These are phyloP conservation scores for Sporisorium scitamineum DNA, from an alignment of 1,284 basidiomycete genomes.

Conservation along the genomic window DNA sequence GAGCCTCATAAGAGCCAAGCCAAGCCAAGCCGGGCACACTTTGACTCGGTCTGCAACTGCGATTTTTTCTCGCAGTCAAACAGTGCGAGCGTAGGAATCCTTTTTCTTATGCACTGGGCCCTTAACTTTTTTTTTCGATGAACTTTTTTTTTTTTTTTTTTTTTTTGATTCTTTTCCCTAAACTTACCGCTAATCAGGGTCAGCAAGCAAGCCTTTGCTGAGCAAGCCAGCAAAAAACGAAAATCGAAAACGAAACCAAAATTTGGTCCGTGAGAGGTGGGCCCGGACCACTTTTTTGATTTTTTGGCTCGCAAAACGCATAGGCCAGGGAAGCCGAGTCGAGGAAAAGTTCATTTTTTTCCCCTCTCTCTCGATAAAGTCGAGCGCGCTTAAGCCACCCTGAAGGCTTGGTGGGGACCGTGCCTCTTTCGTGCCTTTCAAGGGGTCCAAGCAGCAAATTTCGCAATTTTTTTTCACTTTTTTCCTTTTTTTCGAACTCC, in stretches of 20 bases:
- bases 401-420: not conserved
- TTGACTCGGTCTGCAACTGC: conserved; percentile 4
- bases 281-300: conserved; percentile 5
- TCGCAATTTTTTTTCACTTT: not conserved
- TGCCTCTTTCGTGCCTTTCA: not conserved
- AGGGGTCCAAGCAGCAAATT: conserved; percentile 1
- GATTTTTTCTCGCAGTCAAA: conserved; percentile 6
- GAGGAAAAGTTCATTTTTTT: not conserved
- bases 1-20: conserved; percentile 8
- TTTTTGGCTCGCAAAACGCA: not conserved
- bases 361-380: not conserved
- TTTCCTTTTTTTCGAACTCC: not conserved
- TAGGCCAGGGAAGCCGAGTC: not conserved
- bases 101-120: conserved; percentile 1
- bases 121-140: not conserved
- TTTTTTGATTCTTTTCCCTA: not conserved
- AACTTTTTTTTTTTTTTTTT: not conserved
- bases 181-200: not conserved
- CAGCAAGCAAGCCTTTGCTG: not conserved
- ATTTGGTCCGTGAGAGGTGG: conserved; percentile 5
- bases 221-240: not conserved
- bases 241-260: not conserved
- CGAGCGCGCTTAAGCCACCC: conserved; percentile 3
- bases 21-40: not conserved
- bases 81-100: not conserved